Base-by-base conservation (phyloP, 805 yeast genomes). In the Kodamaea jinghongensis region DNA sequence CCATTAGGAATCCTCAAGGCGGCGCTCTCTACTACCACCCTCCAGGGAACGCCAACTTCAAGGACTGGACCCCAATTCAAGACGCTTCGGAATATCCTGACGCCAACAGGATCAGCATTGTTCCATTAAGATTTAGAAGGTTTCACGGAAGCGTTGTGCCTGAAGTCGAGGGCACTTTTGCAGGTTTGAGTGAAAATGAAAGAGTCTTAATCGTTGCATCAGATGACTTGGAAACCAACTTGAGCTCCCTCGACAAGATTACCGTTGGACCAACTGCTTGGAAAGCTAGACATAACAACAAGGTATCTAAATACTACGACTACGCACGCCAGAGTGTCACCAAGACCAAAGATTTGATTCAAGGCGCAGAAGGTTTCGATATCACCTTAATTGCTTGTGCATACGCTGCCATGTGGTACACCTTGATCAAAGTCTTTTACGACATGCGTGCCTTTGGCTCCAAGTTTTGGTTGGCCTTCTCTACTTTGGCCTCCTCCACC, bases 321-420 rank as follows among this genome's bases (percentile, higher is more conserved):
- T 73, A 78, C 48, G 54, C 74, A 31, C 60, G 64, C 26, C 60
- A 68, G 16, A 60, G 70, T 8, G 54, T 69, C 31, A 38, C 52
- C 12, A 75, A 67, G 46, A 53, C 79, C 12, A 51, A 64, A 36
- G 67, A 63, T 34, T 62, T 79, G 45, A 69, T 83, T 38, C 67
- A 70, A 37, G 82, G 84, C 45, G 93, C 96, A 12, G 96, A 90
- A 50, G 78, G 83, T 17, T 87, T 87, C 49, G 98, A 91, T 61
- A 81, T 90, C 28, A 79, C 80, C 10, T 71, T 90, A 43, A 82
- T 93, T 36, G 72, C 86, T 2, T 58, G 81, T 36, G 97, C 96
- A 2, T 91, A 91, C 60, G 51, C 78, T 17, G 95, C 95, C 34
- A 89, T 90, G 96, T 72, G 86, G 73, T 81, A 85, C 61, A 86